Evolutionary conservation across 2,329 filamentous ascomycete species (phyloP), one percentile per base, ranked within the genome.

Genomic region (Aspergillus alliaceus): DNA sequence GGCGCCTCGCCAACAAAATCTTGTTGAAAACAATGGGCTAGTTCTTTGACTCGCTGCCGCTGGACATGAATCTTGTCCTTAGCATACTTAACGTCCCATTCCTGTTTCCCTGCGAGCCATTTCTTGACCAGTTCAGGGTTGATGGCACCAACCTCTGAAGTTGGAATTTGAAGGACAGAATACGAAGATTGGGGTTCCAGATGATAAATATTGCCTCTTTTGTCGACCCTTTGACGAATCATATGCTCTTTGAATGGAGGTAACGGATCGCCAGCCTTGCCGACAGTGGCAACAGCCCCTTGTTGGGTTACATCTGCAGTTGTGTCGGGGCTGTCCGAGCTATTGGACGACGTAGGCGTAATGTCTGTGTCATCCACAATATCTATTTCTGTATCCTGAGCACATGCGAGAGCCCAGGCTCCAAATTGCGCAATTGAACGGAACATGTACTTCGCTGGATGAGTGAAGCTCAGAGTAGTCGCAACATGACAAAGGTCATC

Each of bases 391-490:
- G 83, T 85, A 58, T 91, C 83, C 69, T 97, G 93, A 0, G 92
- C 91, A 62, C 88, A 82, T 1, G 93, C 91, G 22, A 97, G 81
- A 0, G 90, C 89, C 93, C 93, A 98, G 0, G 93, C 91, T 2
- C 92, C 90, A 68, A 99, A 98, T 65, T 97, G 93, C 0, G 95
- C 90, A 52, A 97, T 86, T 1, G 91, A 90, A 48, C 93, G 85
- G 72, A 91, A 98, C 92, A 98, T 97, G 76, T 90, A 90, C 72
- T 98, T 98, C 46, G 93, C 95, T 0, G 95, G 95, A n/a, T 88
- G 84, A 0, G 93, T 98, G 72, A 96, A 98, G 66, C 91, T 96
- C n/a, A 98, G 81, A 0, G 93, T 97, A 1, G 93, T 91, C 0
- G 89, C 88, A 6, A 96, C 93, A 70, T 98, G 93, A 67, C 95